Percentiles rank a stretch among this genome's conserved stretches.
These are phyloP conservation scores for Metschnikowia henanensis DNA, from an alignment of 805 yeast species.

Conservation along the genomic window DNA sequence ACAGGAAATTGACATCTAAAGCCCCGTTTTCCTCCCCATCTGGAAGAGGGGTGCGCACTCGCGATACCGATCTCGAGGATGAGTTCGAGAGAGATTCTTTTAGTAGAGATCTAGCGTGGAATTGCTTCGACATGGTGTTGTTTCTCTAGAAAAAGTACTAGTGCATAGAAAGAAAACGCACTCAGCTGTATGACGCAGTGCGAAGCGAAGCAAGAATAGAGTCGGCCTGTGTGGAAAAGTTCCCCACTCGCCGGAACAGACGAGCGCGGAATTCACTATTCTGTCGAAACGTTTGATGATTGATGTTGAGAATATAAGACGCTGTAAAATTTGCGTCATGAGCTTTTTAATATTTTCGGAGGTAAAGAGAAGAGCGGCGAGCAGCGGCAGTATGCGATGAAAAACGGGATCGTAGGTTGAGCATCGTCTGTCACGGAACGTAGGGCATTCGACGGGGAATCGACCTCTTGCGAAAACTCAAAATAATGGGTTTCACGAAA, in stretches of 20 bases:
- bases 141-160: neutral
- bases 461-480: too few species aligned
- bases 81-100: conserved; percentile 24
- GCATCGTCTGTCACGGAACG: too few species aligned
- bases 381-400: too few species aligned
- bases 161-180: neutral
- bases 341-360: too few species aligned
- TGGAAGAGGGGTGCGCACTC: conserved; percentile 36
- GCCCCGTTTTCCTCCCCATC: conserved; percentile 36
- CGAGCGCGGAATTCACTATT: neutral
- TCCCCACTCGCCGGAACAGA: neutral
- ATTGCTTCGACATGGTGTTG: conserved; percentile 13
- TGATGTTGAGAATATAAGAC: neutral
- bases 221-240: conserved; percentile 2
- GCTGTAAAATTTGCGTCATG: too few species aligned
- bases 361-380: too few species aligned
- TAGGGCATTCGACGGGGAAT: too few species aligned
- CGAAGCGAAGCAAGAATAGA: conserved; percentile 14
- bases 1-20: conserved; percentile 34
- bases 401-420: too few species aligned
- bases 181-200: neutral
- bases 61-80: conserved; percentile 32
- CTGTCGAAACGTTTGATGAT: too few species aligned
- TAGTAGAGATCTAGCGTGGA: conserved; percentile 15
- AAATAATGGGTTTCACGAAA: too few species aligned